Conservation (phyloP, 2,329 filamentous ascomycete genomes). For the Purpureocillium takamizusanense region DNA sequence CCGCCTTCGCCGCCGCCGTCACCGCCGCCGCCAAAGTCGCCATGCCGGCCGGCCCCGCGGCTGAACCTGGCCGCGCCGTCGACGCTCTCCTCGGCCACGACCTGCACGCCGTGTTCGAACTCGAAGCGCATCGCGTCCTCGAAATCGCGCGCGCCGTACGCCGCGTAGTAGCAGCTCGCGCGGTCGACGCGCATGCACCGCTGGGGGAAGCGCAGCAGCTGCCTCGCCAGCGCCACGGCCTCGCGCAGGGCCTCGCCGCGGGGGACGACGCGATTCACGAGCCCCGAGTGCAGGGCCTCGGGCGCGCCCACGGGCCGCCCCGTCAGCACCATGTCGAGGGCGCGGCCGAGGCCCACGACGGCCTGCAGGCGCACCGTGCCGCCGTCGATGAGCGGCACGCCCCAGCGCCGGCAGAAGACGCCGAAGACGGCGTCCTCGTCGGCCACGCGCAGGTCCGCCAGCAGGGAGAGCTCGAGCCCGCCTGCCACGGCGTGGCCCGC, state of each 20-base stretch:
- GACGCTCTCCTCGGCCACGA: slow-evolving; percentile 33
- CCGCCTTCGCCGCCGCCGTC: too few relatives aligned
- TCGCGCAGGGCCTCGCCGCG: slow-evolving; percentile 40
- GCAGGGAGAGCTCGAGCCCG: slow-evolving; percentile 39
- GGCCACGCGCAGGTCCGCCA: slow-evolving; percentile 43
- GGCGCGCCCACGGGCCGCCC: slow-evolving; percentile 36
- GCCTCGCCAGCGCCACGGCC: slow-evolving; percentile 35
- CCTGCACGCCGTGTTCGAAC: slow-evolving; percentile 31
- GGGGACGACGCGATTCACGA: slow-evolving; percentile 42
- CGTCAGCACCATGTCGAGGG: slow-evolving; percentile 48
- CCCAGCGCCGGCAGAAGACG: slow-evolving; percentile 40
- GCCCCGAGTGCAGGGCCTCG: slow-evolving; percentile 41
- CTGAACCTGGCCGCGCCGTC: slow-evolving; percentile 10
- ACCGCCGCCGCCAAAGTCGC: slow-evolving; percentile 3
- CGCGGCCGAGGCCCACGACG: slow-evolving; percentile 41
- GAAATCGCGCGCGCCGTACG: slow-evolving; percentile 36
- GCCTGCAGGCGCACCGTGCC: slow-evolving; percentile 43
- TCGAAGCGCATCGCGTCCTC: slow-evolving; percentile 40
- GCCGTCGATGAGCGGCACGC: slow-evolving; percentile 18
- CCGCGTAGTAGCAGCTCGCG: slow-evolving; percentile 36
- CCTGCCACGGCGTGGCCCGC: slow-evolving; percentile 45
- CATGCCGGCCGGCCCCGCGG: slow-evolving; percentile 4
- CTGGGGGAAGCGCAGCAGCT: slow-evolving; percentile 40
- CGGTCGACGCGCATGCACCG: slow-evolving; percentile 42
- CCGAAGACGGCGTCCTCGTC: slow-evolving; percentile 45